Base-by-base conservation (phyloP, 2,329 filamentous ascomycete genomes). In the Dactylellina parvicollis region DNA sequence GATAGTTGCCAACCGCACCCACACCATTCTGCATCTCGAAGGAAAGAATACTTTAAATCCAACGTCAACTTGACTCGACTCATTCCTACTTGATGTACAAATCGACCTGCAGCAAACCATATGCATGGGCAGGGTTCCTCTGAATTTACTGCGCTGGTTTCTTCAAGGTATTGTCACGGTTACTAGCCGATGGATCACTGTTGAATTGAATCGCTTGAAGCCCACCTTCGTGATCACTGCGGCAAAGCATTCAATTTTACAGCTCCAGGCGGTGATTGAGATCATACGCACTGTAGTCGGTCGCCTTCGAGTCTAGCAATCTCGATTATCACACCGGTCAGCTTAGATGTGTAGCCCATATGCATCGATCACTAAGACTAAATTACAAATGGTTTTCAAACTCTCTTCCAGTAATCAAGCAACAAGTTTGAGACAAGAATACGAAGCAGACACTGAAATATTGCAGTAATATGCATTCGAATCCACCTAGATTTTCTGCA, bases 31-130 rank as follows among this genome's bases (percentile, higher is more conserved):
- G 20, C 46, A 66, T 40, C 28, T 55, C 59, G 49, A 61, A 61
- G 36, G 46, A 34, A 16, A 38, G 38, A 59, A 55, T 30, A 73
- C 66, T 66, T 66, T 66, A 61, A 73, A 66, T 73, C 54, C 54
- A 66, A 73, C 69, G 54, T 66, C 69, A 20, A 54, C 32, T 60
- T 38, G 44, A 30, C 54, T 56, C 38, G 46, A 56, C 24, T n/a
- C 14, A 30, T 8, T 22, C 46, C 38, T 16, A 52, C 38, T 50
- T 28, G 54, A 30, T 28, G 36, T 22, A 1, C 16, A 52, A 2
- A 36, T 22, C 12, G 16, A 44, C 40, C 36, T 56, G 69, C 60
- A 66, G 61, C 22, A 60, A 52, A 32, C 34, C 32, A 20, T 57
- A 49, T 67, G 62, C 55, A 66, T 40, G 38, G 36, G 42, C 69